Percentiles rank a stretch among this genome's conserved stretches.
Evolutionary conservation across 805 yeast genomes (phyloP).

Genomic region (Kodamaea hsintzibuensis): DNA sequence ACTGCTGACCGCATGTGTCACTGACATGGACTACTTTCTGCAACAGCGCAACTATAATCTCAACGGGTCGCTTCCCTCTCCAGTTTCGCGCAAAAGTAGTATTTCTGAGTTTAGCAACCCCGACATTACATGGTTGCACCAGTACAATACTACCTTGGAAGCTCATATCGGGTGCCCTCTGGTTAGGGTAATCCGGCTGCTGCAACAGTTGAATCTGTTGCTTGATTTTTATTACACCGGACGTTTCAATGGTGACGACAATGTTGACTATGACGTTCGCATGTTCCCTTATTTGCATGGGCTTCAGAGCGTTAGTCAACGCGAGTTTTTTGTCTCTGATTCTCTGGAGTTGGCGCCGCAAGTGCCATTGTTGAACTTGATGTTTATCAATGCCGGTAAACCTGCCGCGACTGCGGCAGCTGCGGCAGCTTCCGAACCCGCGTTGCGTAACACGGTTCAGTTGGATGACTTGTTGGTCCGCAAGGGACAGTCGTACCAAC

Average conservation of each 20-base stretch:
- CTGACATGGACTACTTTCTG: constrained; percentile 9
- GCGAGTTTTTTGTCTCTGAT: constrained; percentile 26
- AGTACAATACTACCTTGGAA: constrained; percentile 12
- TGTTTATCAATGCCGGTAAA: constrained; percentile 11
- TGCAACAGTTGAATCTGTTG: constrained; percentile 8
- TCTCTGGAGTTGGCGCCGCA: constrained; percentile 7
- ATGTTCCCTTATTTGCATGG: constrained; percentile 41
- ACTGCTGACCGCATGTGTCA: constrained; percentile 10
- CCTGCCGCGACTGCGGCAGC: neutral
- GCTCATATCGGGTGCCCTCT: constrained; percentile 9
- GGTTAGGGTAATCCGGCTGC: constrained; percentile 10
- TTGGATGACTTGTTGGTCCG: constrained; percentile 11
- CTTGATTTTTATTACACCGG: constrained; percentile 12
- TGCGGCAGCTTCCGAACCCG: neutral
- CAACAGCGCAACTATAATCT: constrained; percentile 3
- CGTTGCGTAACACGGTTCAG: constrained; percentile 10
- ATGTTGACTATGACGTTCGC: constrained; percentile 7
- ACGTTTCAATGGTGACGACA: constrained; percentile 7
- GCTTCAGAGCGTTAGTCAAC: constrained; percentile 24
- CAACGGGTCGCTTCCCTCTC: constrained; percentile 2
- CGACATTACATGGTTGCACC: constrained; percentile 11
- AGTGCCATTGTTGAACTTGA: constrained; percentile 12
- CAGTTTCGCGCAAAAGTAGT: constrained; percentile 6
- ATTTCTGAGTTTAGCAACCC: constrained; percentile 9
- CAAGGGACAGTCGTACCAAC: constrained; percentile 4